Conservation (phyloP, 805 yeast species). For the Wickerhamiella australiensis region DNA sequence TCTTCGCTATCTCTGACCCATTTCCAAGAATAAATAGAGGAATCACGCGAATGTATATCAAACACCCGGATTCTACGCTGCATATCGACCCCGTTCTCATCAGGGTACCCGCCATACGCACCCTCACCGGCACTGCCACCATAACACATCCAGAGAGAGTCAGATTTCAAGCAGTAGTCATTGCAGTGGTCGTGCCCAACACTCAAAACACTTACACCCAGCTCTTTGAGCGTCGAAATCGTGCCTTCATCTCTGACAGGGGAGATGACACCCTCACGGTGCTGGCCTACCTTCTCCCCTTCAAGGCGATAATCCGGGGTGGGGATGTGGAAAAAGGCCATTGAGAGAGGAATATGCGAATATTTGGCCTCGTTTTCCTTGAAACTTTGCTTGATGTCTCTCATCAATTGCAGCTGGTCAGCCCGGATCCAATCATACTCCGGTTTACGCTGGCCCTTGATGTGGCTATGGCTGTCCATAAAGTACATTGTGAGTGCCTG, state of each 20-base stretch:
- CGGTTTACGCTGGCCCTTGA: slow-evolving; percentile 35
- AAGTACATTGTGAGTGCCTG: slow-evolving; percentile 55
- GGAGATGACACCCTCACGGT: slow-evolving; percentile 66
- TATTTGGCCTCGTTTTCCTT: slow-evolving; percentile 28
- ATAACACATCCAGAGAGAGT: slow-evolving; percentile 67
- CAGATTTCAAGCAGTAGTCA: slow-evolving; percentile 64
- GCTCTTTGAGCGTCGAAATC: slow-evolving; percentile 41
- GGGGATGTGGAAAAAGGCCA: slow-evolving; percentile 95
- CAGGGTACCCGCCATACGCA: slow-evolving; percentile 76
- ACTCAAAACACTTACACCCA: slow-evolving; percentile 61
- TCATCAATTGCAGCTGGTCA: slow-evolving; percentile 47
- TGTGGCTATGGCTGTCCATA: slow-evolving; percentile 66
- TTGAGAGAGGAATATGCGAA: slow-evolving; percentile 41
- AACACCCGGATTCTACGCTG: slow-evolving; percentile 66
- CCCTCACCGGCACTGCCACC: slow-evolving; percentile 95
- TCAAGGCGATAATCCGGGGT: slow-evolving; percentile 58
- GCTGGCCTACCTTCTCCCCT: slow-evolving; percentile 43
- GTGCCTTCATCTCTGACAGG: slow-evolving; percentile 62
- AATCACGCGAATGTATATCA: slow-evolving; percentile 44
- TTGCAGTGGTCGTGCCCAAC: slow-evolving; percentile 97
- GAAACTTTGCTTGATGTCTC: slow-evolving; percentile 28
- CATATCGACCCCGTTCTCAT: slow-evolving; percentile 44
- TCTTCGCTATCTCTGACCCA: slow-evolving; percentile 45
- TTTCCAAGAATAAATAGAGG: slow-evolving; percentile 57
- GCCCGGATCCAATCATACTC: slow-evolving; percentile 78